Conservation (phyloP, 257 asterid genomes). For the Mitragyna speciosa region DNA sequence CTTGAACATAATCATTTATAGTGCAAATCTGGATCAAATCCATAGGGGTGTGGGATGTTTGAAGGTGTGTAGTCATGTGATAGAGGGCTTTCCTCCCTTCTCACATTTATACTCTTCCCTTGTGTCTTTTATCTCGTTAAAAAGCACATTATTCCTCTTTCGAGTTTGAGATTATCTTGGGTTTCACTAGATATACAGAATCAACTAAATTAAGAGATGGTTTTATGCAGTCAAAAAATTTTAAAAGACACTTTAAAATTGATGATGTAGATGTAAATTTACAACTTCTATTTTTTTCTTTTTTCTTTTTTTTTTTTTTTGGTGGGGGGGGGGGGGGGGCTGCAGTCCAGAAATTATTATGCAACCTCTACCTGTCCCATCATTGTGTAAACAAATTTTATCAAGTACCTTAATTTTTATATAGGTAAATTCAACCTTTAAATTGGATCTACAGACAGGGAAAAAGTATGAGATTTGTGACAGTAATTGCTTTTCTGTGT, state of each 20-base stretch:
- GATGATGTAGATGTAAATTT: not conserved
- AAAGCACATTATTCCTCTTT: not conserved
- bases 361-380: not conserved
- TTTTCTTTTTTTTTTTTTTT: no score
- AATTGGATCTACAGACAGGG: no score
- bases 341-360: not conserved
- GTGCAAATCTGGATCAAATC: not conserved
- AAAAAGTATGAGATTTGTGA: not conserved
- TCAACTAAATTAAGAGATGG: not conserved
- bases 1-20: not conserved
- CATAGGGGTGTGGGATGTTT: not conserved
- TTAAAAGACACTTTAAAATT: not conserved
- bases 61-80: not conserved
- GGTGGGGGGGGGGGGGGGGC: no score
- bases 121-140: not conserved
- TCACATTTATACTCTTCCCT: not conserved
- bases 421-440: not conserved
- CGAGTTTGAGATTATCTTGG: not conserved
- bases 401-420: not conserved
- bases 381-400: not conserved
- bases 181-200: not conserved
- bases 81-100: not conserved
- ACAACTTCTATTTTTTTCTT: not conserved
- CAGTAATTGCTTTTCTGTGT: not conserved
- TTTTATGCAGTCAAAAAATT: not conserved